Percentiles rank a stretch among this genome's conserved stretches.
phyloP scores from a whole-genome alignment of 1,284 basidiomycete species.

The Ceratobasidium sp. region DNA sequence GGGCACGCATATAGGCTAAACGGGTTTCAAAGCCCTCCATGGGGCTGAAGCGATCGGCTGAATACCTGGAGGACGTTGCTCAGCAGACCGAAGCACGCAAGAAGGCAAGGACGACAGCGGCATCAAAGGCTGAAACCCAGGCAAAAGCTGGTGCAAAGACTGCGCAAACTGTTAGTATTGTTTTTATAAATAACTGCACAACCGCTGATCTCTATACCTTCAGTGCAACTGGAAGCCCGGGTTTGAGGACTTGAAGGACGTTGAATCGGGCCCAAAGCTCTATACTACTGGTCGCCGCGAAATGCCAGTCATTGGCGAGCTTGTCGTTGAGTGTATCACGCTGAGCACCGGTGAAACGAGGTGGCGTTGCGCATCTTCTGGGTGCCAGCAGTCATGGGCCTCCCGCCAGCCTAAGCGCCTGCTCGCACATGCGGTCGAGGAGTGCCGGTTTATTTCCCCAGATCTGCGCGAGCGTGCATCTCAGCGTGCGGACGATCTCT shows the following conservation, averaged over 20 bases:
- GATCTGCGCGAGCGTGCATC: neutral
- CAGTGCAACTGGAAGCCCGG: conserved; percentile 15
- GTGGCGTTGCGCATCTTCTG: conserved; percentile 6
- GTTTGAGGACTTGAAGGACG: conserved; percentile 20
- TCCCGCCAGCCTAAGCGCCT: neutral
- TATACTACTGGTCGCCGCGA: conserved; percentile 11
- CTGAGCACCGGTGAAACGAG: neutral
- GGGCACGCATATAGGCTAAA: conserved; percentile 4
- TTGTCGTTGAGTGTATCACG: conserved; percentile 10
- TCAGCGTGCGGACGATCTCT: neutral
- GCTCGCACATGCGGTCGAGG: conserved; percentile 7
- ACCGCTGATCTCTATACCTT: neutral
- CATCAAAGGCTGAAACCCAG: neutral
- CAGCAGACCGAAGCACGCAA: neutral
- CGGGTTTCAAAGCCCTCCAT: neutral
- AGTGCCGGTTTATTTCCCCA: conserved; percentile 1
- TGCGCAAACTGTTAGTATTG: conserved; percentile 21
- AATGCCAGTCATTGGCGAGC: neutral
- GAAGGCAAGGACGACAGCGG: neutral
- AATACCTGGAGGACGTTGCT: neutral
- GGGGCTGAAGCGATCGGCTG: conserved; percentile 6
- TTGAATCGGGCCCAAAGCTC: neutral
- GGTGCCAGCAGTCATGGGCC: conserved; percentile 25
- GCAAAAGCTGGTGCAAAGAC: conserved; percentile 1
- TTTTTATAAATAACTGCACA: neutral